Evolutionary conservation across 768 basidiomycete species (phyloP), one percentile per base, ranked within the genome.

Genomic region (Amanita molliuscula): DNA sequence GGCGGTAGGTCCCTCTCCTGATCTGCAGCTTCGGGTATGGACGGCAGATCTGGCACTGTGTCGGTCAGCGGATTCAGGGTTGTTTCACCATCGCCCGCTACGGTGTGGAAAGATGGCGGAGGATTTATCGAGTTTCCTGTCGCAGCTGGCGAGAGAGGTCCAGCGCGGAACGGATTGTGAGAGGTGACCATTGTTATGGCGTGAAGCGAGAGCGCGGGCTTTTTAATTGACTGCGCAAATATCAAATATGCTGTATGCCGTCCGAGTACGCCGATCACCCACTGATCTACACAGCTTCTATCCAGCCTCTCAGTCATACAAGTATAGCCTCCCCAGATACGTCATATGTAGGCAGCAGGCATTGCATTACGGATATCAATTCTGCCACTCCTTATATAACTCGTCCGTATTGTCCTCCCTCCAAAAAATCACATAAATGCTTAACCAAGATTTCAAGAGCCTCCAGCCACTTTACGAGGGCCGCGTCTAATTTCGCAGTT

Each of bases 381-480:
- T 31, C 29, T 33, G 29, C 26, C 44, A 8, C 44, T 63, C 18
- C 35, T 37, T 38, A 51, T 6, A 44, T 35, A 43, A 83, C 73
- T 50, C 53, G 69, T 42, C 79, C 79, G 49, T 77, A 74, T 15
- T 68, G 70, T 9, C 76, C 79, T 36, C 74, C 64, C 47, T 67
- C 70, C 54, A 86, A 68, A 55, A 83, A 83, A 1, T 46, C 55
- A 51, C 68, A 69, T 61, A 84, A 67, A 44, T 74, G 73, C 37
- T 54, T 54, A 3, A 84, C 73, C 25, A 81, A 73, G 20, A 36
- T 64, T 41, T 81, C 75, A 11, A 88, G 68, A 0, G 74, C 83
- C 0, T 50, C 64, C 0, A 88, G 69, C 86, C 86, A 88, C 48
- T 70, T 72, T 21, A 64, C 58, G 15, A 88, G 66, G 53, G 78